Evolutionary conservation across 768 basidiomycete genomes (phyloP), one percentile per base, ranked within the genome.

Genomic region (Exsudoporus frostii): DNA sequence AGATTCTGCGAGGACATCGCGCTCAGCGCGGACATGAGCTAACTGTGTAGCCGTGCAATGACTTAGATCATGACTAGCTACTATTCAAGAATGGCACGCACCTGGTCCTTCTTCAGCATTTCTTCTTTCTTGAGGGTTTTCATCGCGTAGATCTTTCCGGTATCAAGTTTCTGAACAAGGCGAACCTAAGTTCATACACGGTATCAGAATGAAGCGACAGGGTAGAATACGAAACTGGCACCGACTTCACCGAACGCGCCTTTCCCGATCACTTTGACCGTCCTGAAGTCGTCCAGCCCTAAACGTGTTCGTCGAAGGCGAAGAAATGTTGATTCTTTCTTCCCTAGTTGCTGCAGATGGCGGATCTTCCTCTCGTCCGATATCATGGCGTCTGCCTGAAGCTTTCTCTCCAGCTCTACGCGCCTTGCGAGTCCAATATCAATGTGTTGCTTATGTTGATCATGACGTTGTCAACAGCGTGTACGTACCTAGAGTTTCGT

Each of bases 91-190:
- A 49, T 32, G 50, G 3, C 17, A 47, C 82, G 43, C 54, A 90
- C 95, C 79, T 99, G 96, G 66, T 99, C 97, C 70, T 97, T 97
- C 74, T 98, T 96, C 71, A 99, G 82, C 97, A 98, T 99, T 70
- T 98, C 97, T 45, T 89, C 89, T 76, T 99, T 99, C 73, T 88
- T 86, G 67, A 98, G 74, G 22, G 92, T 91, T 74, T 98, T 98
- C 96, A 99, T 97, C 17, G 97, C 97, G 70, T 98, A 99, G 51
- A 98, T 97, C 75, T 93, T 97, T 33, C 94, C 93, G 0, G 95
- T 98, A 66, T 99, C 97, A 15, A 79, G 82, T 72, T 99, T 99
- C 68, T 99, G 96, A 29, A 97, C 95, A 30, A 99, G 79, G 40
- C 97, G 83, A 46, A 99, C 95, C 74, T 83, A 50, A 19, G 29